Conservation (phyloP, 1,284 basidiomycete species). For the Golubevia pallescens region DNA sequence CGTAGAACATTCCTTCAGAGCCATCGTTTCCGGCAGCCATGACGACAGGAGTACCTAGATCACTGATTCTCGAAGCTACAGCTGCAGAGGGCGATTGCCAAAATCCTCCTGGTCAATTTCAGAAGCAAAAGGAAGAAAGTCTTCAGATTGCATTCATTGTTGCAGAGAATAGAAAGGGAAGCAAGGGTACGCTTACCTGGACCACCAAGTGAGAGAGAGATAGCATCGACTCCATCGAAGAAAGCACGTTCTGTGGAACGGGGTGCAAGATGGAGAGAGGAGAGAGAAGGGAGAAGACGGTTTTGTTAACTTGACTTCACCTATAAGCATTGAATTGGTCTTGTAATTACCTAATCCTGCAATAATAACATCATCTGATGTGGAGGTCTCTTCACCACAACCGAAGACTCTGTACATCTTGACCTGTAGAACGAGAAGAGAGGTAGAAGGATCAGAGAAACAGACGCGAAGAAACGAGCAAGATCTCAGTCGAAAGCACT, state of each 20-base stretch:
- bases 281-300: slow-evolving; percentile 67
- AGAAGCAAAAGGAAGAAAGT: slow-evolving; percentile 7
- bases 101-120: slow-evolving; percentile 34
- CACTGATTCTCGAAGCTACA: slow-evolving; percentile 24
- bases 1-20: slow-evolving; percentile 26
- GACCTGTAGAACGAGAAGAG: no score
- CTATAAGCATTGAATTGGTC: no score
- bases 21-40: slow-evolving; percentile 65
- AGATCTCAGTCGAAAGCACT: background rate
- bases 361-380: slow-evolving; percentile 65
- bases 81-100: slow-evolving; percentile 21
- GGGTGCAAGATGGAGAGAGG: slow-evolving; percentile 26
- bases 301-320: no score
- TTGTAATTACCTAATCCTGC: slow-evolving; percentile 65
- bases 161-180: background rate
- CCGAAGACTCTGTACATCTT: slow-evolving; percentile 66
- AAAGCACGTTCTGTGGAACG: slow-evolving; percentile 30
- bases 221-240: slow-evolving; percentile 67
- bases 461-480: slow-evolving; percentile 28
- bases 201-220: slow-evolving; percentile 73
- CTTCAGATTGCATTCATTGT: background rate
- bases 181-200: slow-evolving; percentile 64
- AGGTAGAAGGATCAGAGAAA: no score
- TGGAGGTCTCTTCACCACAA: slow-evolving; percentile 59
- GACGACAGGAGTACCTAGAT: slow-evolving; percentile 31